These are phyloP conservation scores for Trichophyton benhamiae DNA, from an alignment of 2,329 filamentous ascomycete genomes.

Conservation along the genomic window DNA sequence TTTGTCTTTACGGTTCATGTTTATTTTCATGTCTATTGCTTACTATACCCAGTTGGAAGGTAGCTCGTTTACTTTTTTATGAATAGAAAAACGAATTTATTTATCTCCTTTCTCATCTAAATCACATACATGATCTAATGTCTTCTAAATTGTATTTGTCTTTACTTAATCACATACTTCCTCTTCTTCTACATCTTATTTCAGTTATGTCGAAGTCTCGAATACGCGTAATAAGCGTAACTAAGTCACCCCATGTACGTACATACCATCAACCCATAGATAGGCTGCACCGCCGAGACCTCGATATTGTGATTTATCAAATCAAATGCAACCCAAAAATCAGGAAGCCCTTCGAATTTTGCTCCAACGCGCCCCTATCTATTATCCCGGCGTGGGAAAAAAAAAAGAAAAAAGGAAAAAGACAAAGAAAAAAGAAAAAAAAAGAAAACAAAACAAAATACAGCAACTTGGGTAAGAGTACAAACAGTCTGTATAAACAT, in stretches of 20 bases:
- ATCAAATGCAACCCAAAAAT: background rate
- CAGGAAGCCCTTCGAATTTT: background rate
- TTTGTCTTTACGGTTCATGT: background rate
- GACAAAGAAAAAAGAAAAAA: too few species aligned
- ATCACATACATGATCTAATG: background rate
- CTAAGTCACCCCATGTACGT: too few species aligned
- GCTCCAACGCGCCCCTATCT: background rate
- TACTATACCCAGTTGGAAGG: constrained; percentile 1
- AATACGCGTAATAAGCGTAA: too few species aligned
- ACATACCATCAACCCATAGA: too few species aligned
- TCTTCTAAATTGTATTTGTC: too few species aligned
- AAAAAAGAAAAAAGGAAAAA: too few species aligned
- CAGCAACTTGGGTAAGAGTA: background rate
- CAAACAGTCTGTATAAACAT: background rate
- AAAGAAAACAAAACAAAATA: too few species aligned
- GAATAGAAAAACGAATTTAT: background rate
- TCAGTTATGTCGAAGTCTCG: background rate
- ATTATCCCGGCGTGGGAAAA: background rate
- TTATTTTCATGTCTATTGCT: background rate
- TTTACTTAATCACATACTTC: too few species aligned
- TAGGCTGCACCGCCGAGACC: too few species aligned
- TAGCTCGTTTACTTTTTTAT: background rate
- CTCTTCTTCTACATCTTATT: background rate
- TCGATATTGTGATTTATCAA: background rate
- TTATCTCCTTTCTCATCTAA: background rate